Evolutionary conservation across 1,284 basidiomycete genomes (phyloP).

Genomic region (Pyrrhoderma lamaoense): DNA sequence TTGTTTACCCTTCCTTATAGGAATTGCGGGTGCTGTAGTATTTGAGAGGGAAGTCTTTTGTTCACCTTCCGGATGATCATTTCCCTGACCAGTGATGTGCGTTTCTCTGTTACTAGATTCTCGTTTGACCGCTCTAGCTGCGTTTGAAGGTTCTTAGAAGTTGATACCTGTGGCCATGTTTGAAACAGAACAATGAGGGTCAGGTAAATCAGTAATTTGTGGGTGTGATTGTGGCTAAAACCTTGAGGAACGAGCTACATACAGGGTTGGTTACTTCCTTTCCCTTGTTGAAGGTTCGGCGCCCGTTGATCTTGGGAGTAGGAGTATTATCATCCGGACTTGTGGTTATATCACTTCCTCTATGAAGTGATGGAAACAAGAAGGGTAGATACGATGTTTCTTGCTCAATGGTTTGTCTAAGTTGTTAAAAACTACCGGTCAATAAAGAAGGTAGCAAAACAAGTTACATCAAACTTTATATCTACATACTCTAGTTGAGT

Average conservation of each 20-base stretch:
- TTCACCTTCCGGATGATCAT: not conserved
- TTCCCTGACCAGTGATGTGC: too few species aligned
- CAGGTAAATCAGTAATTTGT: too few species aligned
- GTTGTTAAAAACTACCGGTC: not conserved
- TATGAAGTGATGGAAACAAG: slow-evolving; percentile 40
- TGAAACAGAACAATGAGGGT: too few species aligned
- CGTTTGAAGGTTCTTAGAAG: not conserved
- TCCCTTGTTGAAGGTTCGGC: slow-evolving; percentile 35
- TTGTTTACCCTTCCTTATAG: not conserved
- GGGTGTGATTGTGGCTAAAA: not conserved
- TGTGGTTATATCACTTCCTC: slow-evolving; percentile 15
- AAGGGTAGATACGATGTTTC: slow-evolving; percentile 70
- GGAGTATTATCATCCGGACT: slow-evolving; percentile 1
- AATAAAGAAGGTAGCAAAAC: not conserved
- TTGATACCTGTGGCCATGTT: not conserved
- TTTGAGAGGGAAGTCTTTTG: not conserved
- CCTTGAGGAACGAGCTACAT: slow-evolving; percentile 1
- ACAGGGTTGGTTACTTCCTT: slow-evolving; percentile 30
- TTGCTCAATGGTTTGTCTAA: slow-evolving; percentile 36
- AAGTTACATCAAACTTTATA: slow-evolving; percentile 12
- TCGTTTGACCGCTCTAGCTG: not conserved
- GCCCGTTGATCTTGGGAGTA: slow-evolving; percentile 32
- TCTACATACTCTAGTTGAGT: slow-evolving; percentile 26
- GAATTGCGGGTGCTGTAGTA: not conserved
- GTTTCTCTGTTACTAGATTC: too few species aligned